Conservation (phyloP, 1,284 basidiomycete species). For the Stereum hirsutum region DNA sequence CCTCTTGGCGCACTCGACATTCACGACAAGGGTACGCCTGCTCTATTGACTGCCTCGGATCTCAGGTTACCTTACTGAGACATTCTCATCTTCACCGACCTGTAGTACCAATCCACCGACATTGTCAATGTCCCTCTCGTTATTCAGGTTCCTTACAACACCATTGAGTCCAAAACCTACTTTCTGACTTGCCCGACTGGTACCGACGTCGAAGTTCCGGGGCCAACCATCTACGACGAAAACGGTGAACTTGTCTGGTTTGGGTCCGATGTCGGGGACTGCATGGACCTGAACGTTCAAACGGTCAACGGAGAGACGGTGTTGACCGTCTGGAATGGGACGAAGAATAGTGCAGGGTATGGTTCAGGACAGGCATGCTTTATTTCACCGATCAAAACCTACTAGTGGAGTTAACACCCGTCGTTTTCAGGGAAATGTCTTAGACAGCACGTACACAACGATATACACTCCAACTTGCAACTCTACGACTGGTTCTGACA, state of each 20-base stretch:
- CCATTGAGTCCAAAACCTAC: not conserved
- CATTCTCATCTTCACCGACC: not conserved
- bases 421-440: not conserved
- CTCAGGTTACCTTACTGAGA: too few species aligned
- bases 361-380: not conserved
- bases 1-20: too few species aligned
- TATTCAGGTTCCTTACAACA: too few species aligned
- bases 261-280: not conserved
- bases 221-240: not conserved
- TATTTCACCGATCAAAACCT: not conserved
- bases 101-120: not conserved
- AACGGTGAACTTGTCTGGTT: not conserved
- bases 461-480: not conserved
- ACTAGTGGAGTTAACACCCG: not conserved
- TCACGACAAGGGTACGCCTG: too few species aligned
- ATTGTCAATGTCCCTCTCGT: too few species aligned
- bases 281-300: not conserved
- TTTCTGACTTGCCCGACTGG: not conserved
- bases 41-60: too few species aligned
- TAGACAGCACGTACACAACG: not conserved
- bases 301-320: not conserved
- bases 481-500: not conserved
- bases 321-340: not conserved
- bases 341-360: not conserved
- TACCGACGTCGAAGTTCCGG: not conserved